Evolutionary conservation across 2,329 filamentous ascomycete genomes (phyloP).

Genomic region (Sporothrix luriei): DNA sequence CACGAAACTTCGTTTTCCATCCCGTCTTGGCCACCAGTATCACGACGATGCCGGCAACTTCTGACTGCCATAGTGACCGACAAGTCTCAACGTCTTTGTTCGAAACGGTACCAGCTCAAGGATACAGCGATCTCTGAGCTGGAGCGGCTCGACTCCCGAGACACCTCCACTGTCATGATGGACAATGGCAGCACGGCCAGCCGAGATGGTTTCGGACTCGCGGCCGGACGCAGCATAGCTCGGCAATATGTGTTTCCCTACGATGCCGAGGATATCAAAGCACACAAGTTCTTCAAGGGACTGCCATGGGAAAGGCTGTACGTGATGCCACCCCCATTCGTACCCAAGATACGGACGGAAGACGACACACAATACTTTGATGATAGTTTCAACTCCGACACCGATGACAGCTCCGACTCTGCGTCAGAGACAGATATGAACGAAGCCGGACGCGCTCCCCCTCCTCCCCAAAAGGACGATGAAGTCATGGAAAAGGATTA

Average conservation of each 20-base stretch:
- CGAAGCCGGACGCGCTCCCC: background rate
- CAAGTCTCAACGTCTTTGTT: conserved; percentile 75
- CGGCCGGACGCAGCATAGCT: conserved; percentile 41
- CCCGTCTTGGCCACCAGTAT: conserved; percentile 66
- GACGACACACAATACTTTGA: conserved; percentile 91
- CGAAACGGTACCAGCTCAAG: conserved; percentile 70
- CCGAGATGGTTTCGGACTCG: background rate
- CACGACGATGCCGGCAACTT: conserved; percentile 73
- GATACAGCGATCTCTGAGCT: conserved; percentile 48
- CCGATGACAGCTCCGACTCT: conserved; percentile 32
- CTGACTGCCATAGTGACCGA: conserved; percentile 73
- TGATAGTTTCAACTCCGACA: conserved; percentile 68
- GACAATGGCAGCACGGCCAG: background rate
- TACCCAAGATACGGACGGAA: conserved; percentile 68
- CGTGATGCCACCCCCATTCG: conserved; percentile 71
- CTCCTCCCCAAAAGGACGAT: background rate
- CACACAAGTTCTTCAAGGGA: conserved; percentile 80
- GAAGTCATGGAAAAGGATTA: background rate
- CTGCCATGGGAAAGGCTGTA: conserved; percentile 79
- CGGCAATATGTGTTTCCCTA: conserved; percentile 74
- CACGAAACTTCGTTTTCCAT: conserved; percentile 72
- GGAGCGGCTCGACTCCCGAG: conserved; percentile 4
- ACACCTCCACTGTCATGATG: background rate
- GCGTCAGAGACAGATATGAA: background rate
- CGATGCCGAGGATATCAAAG: conserved; percentile 87